Base-by-base conservation (phyloP, 805 yeast genomes). In the Starmerella asiatica region DNA sequence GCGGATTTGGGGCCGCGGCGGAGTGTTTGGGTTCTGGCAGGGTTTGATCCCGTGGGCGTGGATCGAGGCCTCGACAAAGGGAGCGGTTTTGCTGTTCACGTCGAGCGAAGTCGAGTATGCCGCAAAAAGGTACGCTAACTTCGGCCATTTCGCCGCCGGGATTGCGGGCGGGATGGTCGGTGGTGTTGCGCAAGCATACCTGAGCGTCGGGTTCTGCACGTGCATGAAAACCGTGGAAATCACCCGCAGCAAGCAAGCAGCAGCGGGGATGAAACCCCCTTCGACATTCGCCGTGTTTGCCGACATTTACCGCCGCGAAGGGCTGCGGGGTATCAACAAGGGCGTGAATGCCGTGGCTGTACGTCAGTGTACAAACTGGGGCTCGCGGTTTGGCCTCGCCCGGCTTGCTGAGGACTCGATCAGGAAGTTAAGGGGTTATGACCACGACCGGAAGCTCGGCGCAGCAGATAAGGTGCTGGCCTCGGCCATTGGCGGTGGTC, bases 31-130 rank as follows among this genome's bases (percentile, higher is more conserved):
- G 0, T 91, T 86, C 65, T 91, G 86, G 64, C 98, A 91, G 62
- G 98, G 98, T 24, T 69, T 91, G 57, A 86, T 88, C 49, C 98
- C 98, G 34, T 91, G 98, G 98, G 98, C 97, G 5, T 86, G 97
- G 96, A 81, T 91, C 52, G 98, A 88, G 63, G 98, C 95, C 8
- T 81, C 94, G n/a, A 91, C 98, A 28, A 91, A 91, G 61, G 98
- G 98, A 59, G 96, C 97, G 4, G 94, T 86, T 6, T 68, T 91
- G 41, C 68, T 91, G 51, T 91, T 91, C 54, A 95, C 85, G 26
- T 79, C 94, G 34, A 76, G 93, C 34, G 97, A 91, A 58, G 81
- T 85, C 38, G 97, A 91, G 62, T 83, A 82, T 60, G 71, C 70
- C 36, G 74, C 77, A 53, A 76, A 69, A 54, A 44, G 50, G 33